Conservation (phyloP, 106 monocot species). For the Allium sativum region DNA sequence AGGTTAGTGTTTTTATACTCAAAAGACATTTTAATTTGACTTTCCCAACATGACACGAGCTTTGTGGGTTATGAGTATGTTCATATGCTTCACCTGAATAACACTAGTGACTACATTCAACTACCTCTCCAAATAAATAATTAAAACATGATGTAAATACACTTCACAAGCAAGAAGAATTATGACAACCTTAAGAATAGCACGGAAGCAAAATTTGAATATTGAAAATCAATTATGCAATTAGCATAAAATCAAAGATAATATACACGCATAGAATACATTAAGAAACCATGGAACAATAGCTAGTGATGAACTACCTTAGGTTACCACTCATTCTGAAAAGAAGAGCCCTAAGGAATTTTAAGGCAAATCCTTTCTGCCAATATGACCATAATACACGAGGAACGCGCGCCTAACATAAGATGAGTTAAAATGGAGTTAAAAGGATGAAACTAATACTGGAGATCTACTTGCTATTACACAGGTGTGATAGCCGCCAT, state of each 20-base stretch:
- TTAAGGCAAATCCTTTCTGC: not conserved
- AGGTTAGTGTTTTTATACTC: no score
- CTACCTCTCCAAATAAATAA: no score
- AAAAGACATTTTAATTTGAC: no score
- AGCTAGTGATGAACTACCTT: not conserved
- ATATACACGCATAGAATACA: not conserved
- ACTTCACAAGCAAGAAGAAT: not conserved
- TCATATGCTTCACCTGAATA: constrained; percentile 60
- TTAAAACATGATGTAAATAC: not conserved
- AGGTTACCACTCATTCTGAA: not conserved
- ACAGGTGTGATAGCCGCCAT: constrained; percentile 98
- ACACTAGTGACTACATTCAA: no score
- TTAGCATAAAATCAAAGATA: not conserved
- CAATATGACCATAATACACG: no score
- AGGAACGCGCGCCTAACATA: no score
- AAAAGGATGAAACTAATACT: no score
- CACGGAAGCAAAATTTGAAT: not conserved
- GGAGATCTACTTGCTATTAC: constrained; percentile 56
- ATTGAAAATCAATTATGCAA: not conserved
- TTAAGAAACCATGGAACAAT: not conserved
- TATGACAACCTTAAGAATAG: not conserved
- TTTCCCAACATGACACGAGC: no score
- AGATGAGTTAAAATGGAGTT: no score
- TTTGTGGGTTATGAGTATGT: no score
- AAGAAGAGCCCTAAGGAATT: not conserved